Evolutionary conservation across 2,329 filamentous ascomycete genomes (phyloP).

Genomic region (Alternaria hordeiaustralica): DNA sequence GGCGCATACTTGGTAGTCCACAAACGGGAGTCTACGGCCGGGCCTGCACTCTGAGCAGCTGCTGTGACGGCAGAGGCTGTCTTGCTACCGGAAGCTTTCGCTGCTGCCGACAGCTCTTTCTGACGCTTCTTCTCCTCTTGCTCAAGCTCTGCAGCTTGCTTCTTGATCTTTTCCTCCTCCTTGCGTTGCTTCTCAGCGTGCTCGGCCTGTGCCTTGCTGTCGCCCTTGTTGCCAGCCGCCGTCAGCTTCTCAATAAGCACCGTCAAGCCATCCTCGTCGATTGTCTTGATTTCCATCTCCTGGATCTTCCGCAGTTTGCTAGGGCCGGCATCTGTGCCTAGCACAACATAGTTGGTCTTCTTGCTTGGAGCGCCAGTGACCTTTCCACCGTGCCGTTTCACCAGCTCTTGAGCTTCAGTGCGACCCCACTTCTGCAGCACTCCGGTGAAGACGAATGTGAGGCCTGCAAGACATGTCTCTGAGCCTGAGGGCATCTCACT

Average conservation of each 20-base stretch:
- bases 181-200: conserved; percentile 82
- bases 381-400: conserved; percentile 95
- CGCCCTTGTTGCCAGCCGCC: conserved; percentile 74
- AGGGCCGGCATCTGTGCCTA: conserved; percentile 89
- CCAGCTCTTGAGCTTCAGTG: conserved; percentile 82
- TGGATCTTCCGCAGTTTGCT: conserved; percentile 90
- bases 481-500: conserved; percentile 79
- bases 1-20: conserved; percentile 98
- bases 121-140: conserved; percentile 80
- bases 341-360: conserved; percentile 92
- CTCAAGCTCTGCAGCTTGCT: conserved; percentile 86
- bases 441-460: conserved; percentile 95
- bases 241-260: conserved; percentile 82
- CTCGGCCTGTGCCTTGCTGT: conserved; percentile 85
- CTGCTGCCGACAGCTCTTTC: conserved; percentile 55
- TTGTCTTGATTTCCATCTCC: conserved; percentile 82
- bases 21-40: conserved; percentile 55
- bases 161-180: conserved; percentile 81
- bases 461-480: conserved; percentile 86
- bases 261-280: conserved; percentile 91
- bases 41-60: conserved; percentile 24
- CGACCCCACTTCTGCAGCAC: conserved; percentile 80
- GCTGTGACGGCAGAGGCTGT: conserved; percentile 39
- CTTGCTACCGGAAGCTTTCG: conserved; percentile 46
- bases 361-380: conserved; percentile 83